Base-by-base conservation (phyloP, 139 green algal species). In the Ulvella scutata region DNA sequence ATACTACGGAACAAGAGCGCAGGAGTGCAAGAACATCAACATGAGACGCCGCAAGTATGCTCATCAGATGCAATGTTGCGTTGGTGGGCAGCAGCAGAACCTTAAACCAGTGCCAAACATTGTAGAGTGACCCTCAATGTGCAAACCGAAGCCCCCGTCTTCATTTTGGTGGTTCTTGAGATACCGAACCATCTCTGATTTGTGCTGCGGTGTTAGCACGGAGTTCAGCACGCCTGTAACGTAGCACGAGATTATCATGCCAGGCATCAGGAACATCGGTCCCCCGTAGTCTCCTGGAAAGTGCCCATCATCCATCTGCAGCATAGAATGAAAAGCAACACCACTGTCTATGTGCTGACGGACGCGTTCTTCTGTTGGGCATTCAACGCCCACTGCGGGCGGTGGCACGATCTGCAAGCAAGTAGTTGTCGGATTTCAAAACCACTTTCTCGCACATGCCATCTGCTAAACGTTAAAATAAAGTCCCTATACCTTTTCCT, bases 221-320 rank as follows among this genome's bases (percentile, higher is more conserved):
- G 80, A 78, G 76, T 98, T 81, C 61, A 98, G 78, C 0, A 34
- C 60, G 0, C 84, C 88, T 0, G 85, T 94, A 6, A 75, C 88
- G 81, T 98, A 95, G 4, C 87, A 81, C 0, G 88, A 79, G 72
- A 98, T 97, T 61, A 99, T 44, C 67, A 99, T 74, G 6, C 95
- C 95, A 0, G 95, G 95, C 82, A 99, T 91, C 6, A 99, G 86
- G 82, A 99, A 99, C 91, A 98, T 98, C 2, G 95, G 95, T 2
- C 95, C 95, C 0, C 95, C 95, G 74, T 99, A 99, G 82, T 98
- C 95, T 9, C 93, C 93, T 0, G 92, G 86, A 83, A 89, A 99
- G 82, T 99, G 95, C 3, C 95, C 95, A 76, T 98, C 95, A 1
- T 97, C 86, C 37, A 83, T 75, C 80, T 97, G 90, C 76, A 98